A percentile compares a stretch with the other conserved stretches of the same genome.
phyloP scores from a whole-genome alignment of 805 yeast species.

The Barnettozyma californica region DNA sequence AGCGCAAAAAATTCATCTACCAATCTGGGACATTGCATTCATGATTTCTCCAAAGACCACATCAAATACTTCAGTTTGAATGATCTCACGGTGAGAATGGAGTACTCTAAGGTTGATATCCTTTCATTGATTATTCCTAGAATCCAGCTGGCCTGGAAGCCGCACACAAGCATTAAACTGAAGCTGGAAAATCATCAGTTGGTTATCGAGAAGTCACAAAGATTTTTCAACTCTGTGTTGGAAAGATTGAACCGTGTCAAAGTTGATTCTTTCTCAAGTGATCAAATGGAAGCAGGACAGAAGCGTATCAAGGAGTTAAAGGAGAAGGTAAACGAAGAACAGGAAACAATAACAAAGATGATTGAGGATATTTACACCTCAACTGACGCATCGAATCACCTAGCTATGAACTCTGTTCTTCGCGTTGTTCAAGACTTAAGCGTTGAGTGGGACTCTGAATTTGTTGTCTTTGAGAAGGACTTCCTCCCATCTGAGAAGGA shows the following conservation, averaged over 20 bases:
- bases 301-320: constrained; percentile 54
- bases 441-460: constrained; percentile 82
- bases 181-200: constrained; percentile 57
- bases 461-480: constrained; percentile 68
- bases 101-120: constrained; percentile 68
- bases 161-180: constrained; percentile 60
- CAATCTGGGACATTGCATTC: constrained; percentile 64
- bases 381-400: constrained; percentile 57
- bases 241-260: constrained; percentile 73
- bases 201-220: constrained; percentile 46
- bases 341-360: constrained; percentile 35
- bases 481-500: constrained; percentile 91
- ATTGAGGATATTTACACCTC: constrained; percentile 48
- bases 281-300: constrained; percentile 65
- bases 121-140: constrained; percentile 77
- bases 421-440: constrained; percentile 75
- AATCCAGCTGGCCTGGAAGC: constrained; percentile 63
- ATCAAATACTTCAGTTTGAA: constrained; percentile 79
- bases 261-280: constrained; percentile 62
- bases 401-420: constrained; percentile 64
- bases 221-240: constrained; percentile 68
- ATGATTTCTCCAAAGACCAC: constrained; percentile 78
- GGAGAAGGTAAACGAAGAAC: constrained; percentile 46
- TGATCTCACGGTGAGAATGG: constrained; percentile 73
- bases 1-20: constrained; percentile 47